A percentile compares a stretch with the other conserved stretches of the same genome.
Evolutionary conservation across 495 filamentous ascomycete species (phyloP).

Genomic region (Cryomyces antarcticus): DNA sequence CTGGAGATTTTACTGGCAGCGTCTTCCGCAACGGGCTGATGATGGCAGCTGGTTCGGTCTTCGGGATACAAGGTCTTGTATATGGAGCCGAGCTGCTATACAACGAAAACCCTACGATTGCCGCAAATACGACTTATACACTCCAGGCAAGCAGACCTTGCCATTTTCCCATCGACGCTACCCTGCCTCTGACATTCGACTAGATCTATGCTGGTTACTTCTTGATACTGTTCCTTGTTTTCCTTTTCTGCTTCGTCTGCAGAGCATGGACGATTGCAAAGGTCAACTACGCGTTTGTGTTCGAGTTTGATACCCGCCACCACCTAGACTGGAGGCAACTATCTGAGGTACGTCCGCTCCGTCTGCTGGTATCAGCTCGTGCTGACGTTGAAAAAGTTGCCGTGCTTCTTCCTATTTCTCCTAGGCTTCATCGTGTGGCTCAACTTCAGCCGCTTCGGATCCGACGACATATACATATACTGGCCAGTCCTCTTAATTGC

Average conservation of each 20-base stretch:
- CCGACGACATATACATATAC: conserved; percentile 45
- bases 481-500: conserved; percentile 71
- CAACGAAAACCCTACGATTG: conserved; percentile 24
- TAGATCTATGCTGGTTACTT: conserved; percentile 80
- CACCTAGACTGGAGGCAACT: conserved; percentile 78
- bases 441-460: conserved; percentile 47
- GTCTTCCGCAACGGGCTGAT: conserved; percentile 67
- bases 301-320: conserved; percentile 79
- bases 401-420: conserved; percentile 54
- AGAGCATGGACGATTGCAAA: conserved; percentile 60
- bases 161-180: neutral
- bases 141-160: conserved; percentile 33
- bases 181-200: neutral
- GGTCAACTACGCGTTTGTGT: conserved; percentile 92
- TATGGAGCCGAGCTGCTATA: conserved; percentile 36
- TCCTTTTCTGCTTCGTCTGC: conserved; percentile 60
- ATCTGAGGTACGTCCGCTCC: conserved; percentile 31
- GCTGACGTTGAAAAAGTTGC: conserved; percentile 27
- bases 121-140: conserved; percentile 46
- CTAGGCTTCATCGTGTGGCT: conserved; percentile 70
- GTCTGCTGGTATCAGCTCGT: conserved; percentile 1
- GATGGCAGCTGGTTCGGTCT: conserved; percentile 50
- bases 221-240: conserved; percentile 48
- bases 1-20: conserved; percentile 47
- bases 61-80: conserved; percentile 54